A percentile compares a stretch with the other conserved stretches of the same genome.
Evolutionary conservation across 23 red algal species (phyloP).

Genomic region (Rhodosorus marinus): DNA sequence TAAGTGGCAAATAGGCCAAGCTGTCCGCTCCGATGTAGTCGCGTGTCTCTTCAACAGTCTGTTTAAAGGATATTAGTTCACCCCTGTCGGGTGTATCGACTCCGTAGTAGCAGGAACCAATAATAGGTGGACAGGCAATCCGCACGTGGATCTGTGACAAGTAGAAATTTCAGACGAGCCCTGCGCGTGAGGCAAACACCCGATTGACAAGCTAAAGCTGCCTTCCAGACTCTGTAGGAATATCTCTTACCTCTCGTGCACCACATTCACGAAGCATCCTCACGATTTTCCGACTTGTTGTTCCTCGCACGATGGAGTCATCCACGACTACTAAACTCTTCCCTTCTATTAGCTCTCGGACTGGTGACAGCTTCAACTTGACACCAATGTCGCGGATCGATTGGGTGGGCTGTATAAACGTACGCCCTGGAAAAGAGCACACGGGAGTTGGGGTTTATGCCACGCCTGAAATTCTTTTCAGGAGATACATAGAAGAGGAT

Average conservation of each 20-base stretch:
- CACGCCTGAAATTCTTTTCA: too few relatives aligned
- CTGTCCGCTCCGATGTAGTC: slow-evolving; percentile 84
- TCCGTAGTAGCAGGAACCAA: slow-evolving; percentile 82
- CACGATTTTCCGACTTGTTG: slow-evolving; percentile 84
- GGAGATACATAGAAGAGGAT: too few relatives aligned
- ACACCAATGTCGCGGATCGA: slow-evolving; percentile 75
- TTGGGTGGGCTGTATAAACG: slow-evolving; percentile 93
- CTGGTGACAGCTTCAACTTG: slow-evolving; percentile 72
- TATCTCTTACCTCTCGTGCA: too few relatives aligned
- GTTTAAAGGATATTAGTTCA: slow-evolving; percentile 55
- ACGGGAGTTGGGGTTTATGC: too few relatives aligned
- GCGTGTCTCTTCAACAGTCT: slow-evolving; percentile 38
- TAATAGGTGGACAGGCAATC: slow-evolving; percentile 91
- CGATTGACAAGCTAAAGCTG: background rate
- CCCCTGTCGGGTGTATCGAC: slow-evolving; percentile 87
- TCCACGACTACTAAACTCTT: slow-evolving; percentile 72
- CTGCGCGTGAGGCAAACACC: background rate
- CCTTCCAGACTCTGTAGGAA: background rate
- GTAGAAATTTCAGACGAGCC: background rate
- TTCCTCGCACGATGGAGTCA: slow-evolving; percentile 91
- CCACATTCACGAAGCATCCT: slow-evolving; percentile 76
- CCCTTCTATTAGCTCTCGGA: slow-evolving; percentile 50
- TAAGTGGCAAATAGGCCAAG: slow-evolving; percentile 48
- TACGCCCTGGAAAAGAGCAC: too few relatives aligned
- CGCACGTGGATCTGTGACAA: slow-evolving; percentile 93